A percentile compares a stretch with the other conserved stretches of the same genome.
Evolutionary conservation across 768 basidiomycete genomes (phyloP).

Genomic region (Boletus coccyginus): DNA sequence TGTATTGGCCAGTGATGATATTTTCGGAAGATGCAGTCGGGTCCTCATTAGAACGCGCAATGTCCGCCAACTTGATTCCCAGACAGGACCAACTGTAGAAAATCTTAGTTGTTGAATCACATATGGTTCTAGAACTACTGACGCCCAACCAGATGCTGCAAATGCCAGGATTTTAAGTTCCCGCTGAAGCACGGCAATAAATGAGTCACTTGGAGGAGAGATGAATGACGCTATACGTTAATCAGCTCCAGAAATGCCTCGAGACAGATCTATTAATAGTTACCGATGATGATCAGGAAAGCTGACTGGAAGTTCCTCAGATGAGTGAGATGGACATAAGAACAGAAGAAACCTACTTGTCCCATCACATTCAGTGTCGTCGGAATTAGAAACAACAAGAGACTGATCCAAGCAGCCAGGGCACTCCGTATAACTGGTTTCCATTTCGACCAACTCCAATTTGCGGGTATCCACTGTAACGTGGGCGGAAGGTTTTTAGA

Average conservation of each 20-base stretch:
- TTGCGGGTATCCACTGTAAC: conserved; percentile 56
- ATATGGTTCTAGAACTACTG: conserved; percentile 23
- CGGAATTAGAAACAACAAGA: conserved; percentile 58
- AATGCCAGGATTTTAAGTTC: conserved; percentile 55
- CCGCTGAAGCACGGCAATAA: conserved; percentile 63
- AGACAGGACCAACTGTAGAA: conserved; percentile 59
- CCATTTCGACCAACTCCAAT: conserved; percentile 54
- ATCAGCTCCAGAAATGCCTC: not conserved
- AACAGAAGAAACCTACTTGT: conserved; percentile 37
- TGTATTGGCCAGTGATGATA: conserved; percentile 50
- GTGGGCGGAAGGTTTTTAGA: conserved; percentile 25
- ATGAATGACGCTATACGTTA: conserved; percentile 50
- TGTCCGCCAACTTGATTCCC: conserved; percentile 58
- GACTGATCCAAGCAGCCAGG: conserved; percentile 59
- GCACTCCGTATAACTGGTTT: conserved; percentile 66
- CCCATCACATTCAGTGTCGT: conserved; percentile 49
- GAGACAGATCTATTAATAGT: not conserved
- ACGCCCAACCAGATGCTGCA: conserved; percentile 58
- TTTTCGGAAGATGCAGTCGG: conserved; percentile 36
- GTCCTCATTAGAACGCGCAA: conserved; percentile 47
- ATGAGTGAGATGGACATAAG: not conserved
- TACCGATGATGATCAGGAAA: conserved; percentile 65
- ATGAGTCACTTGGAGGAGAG: conserved; percentile 66
- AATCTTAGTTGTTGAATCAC: not conserved
- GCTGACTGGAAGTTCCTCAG: conserved; percentile 42